phyloP scores from a whole-genome alignment of 331 rosid genomes.

The Malus hybrid region DNA sequence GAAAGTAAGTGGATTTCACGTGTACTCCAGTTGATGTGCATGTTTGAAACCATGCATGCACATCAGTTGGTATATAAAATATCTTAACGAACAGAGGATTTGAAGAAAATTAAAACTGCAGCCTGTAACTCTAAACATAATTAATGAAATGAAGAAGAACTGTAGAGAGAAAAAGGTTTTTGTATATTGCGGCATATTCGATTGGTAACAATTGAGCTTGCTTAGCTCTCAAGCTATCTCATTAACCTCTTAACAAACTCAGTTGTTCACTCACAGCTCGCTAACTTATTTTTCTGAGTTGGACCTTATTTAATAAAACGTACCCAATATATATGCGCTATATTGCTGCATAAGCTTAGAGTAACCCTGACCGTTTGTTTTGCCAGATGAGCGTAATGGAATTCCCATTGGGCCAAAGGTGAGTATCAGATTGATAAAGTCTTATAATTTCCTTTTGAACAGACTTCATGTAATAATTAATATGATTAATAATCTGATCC shows the following conservation, averaged over 20 bases:
- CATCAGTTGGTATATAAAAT: no score
- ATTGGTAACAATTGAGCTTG: background rate
- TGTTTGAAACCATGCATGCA: background rate
- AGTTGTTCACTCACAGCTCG: no score
- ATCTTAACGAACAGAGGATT: background rate
- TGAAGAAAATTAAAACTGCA: background rate
- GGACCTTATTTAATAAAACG: no score
- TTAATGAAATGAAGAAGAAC: background rate
- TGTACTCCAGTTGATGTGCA: background rate
- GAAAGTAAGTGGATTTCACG: background rate
- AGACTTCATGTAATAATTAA: background rate
- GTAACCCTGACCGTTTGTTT: background rate
- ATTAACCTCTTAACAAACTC: background rate
- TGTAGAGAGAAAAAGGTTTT: background rate
- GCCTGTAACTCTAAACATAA: background rate
- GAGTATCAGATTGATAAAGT: background rate
- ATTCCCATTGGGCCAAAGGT: conserved; percentile 37
- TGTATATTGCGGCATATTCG: no score
- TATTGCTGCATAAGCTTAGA: background rate
- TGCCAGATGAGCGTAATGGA: conserved; percentile 34
- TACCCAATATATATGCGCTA: background rate
- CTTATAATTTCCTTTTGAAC: background rate
- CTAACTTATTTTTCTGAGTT: no score
- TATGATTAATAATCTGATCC: background rate
- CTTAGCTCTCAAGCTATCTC: background rate